Base-by-base conservation (phyloP, 2,329 filamentous ascomycete species). In the Colletotrichum gigasporum region DNA sequence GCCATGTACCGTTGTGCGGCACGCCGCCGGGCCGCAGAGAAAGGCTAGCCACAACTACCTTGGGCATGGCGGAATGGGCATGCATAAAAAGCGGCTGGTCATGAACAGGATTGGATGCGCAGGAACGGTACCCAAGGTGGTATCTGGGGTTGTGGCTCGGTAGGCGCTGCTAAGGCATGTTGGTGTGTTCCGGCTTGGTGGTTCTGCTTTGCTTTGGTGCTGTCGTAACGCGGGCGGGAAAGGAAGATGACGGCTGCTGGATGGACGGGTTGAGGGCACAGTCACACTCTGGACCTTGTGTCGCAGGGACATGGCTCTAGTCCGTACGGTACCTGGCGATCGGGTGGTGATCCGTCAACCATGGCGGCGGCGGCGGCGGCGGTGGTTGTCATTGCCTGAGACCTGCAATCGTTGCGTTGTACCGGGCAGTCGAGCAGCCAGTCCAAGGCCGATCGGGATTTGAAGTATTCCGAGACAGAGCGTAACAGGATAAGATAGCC, bases 401-500 rank as follows among this genome's bases (percentile, higher is more conserved):
- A 62, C 50, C 18, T 45, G 42, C 48, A 37, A 55, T n/a, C 10
- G 24, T 26, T 30, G 11, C 16, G 5, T 22, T 10, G 14, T 9
- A n/a, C n/a, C n/a, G n/a, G n/a, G n/a, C n/a, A n/a, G 8, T 28
- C 18, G 28, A 20, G 14, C 20, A 42, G 52, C 9, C 22, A 32
- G 10, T 14, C 53, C 54, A 45, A 52, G 45, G 45, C 37, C 47
- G 54, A 52, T 59, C 35, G 53, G 44, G 47, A 53, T 57, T 60
- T 41, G 32, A 54, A 47, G 47, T 39, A 24, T 45, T 39, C 60
- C 55, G 54, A 60, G 60, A 59, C 45, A 63, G 39, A 44, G 42
- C 37, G 42, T 14, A 45, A 45, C 53, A 32, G 24, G 39, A 50
- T 52, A 56, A 24, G 39, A 55, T 44, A n/a, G n/a, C n/a, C n/a